These are phyloP conservation scores for Nigrospora osmanthi DNA, from an alignment of 2,329 filamentous ascomycete species.

Conservation along the genomic window DNA sequence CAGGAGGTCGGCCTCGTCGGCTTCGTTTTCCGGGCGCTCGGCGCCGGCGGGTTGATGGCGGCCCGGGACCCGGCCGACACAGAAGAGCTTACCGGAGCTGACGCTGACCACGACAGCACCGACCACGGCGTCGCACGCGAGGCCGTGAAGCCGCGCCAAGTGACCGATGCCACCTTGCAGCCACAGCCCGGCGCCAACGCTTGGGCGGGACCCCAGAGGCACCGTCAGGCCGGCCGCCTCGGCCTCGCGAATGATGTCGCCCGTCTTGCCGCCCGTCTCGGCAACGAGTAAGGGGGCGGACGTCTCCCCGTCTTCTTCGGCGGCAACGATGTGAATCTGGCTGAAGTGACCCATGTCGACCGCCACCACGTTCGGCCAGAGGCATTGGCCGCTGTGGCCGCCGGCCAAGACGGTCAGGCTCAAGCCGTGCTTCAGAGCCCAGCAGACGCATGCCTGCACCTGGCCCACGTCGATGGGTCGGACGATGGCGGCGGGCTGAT, in stretches of 20 bases:
- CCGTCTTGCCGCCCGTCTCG: slow-evolving; percentile 47
- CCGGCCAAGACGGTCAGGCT: slow-evolving; percentile 47
- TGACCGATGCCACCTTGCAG: slow-evolving; percentile 60
- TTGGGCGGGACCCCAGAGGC: slow-evolving; percentile 53
- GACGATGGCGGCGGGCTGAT: slow-evolving; percentile 33
- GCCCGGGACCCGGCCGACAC: slow-evolving; percentile 41
- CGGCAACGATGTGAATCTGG: slow-evolving; percentile 33
- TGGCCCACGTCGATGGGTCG: slow-evolving; percentile 37
- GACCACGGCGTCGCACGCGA: slow-evolving; percentile 52
- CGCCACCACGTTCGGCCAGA: slow-evolving; percentile 41
- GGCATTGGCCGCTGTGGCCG: slow-evolving; percentile 52
- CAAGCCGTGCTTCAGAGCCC: slow-evolving; percentile 39
- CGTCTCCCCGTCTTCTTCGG: slow-evolving; percentile 9
- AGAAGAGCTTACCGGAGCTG: slow-evolving; percentile 35
- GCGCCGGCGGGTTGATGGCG: slow-evolving; percentile 31
- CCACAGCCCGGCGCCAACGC: slow-evolving; percentile 55
- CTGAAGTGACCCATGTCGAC: slow-evolving; percentile 53
- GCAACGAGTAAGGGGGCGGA: slow-evolving; percentile 34
- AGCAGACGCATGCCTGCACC: slow-evolving; percentile 46
- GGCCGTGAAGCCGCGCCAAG: slow-evolving; percentile 44
- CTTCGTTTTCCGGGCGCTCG: slow-evolving; percentile 36
- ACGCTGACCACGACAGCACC: slow-evolving; percentile 51
- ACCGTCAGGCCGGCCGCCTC: slow-evolving; percentile 43
- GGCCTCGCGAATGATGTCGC: slow-evolving; percentile 40
- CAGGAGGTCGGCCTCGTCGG: slow-evolving; percentile 41